Evolutionary conservation across 352 stramenopile species (phyloP).

Genomic region (Blastocystis sp.): DNA sequence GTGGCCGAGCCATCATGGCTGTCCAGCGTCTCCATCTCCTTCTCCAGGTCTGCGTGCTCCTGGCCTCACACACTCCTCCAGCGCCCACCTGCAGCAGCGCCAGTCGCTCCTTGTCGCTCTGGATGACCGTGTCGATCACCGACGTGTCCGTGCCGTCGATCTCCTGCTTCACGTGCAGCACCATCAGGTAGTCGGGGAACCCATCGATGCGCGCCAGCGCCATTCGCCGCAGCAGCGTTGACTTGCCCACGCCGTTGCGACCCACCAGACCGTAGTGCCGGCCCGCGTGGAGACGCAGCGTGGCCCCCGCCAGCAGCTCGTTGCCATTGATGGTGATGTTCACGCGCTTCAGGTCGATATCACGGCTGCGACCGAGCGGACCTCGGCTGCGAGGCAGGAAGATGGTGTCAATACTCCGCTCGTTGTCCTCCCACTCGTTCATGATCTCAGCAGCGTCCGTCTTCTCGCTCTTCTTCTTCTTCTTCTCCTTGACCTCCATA

Average conservation of each 20-base stretch:
- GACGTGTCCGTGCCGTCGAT: not conserved
- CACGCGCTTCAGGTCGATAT: conserved; percentile 50
- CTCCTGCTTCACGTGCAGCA: conserved; percentile 54
- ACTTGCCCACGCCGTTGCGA: conserved; percentile 69
- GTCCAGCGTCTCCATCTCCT: not conserved
- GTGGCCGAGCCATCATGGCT: not conserved
- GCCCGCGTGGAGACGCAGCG: conserved; percentile 39
- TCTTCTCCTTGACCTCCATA: conserved; percentile 31
- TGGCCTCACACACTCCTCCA: not conserved
- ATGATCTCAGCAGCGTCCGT: conserved; percentile 1
- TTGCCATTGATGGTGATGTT: conserved; percentile 47
- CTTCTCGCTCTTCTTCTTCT: conserved; percentile 35
- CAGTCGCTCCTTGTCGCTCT: conserved; percentile 42
- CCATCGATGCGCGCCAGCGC: conserved; percentile 49
- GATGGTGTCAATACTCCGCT: conserved; percentile 43
- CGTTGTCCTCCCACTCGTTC: conserved; percentile 43
- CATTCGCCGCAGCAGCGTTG: conserved; percentile 65
- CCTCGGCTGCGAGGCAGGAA: conserved; percentile 47
- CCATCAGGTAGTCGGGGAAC: conserved; percentile 49
- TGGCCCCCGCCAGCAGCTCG: conserved; percentile 19
- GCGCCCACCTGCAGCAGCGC: not conserved
- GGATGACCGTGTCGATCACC: conserved; percentile 30
- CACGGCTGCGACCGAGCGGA: conserved; percentile 8
- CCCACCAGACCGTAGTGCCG: conserved; percentile 63
- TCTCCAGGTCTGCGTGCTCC: conserved; percentile 15